Conservation (phyloP, 768 basidiomycete genomes). For the Termitomyces sp. region DNA sequence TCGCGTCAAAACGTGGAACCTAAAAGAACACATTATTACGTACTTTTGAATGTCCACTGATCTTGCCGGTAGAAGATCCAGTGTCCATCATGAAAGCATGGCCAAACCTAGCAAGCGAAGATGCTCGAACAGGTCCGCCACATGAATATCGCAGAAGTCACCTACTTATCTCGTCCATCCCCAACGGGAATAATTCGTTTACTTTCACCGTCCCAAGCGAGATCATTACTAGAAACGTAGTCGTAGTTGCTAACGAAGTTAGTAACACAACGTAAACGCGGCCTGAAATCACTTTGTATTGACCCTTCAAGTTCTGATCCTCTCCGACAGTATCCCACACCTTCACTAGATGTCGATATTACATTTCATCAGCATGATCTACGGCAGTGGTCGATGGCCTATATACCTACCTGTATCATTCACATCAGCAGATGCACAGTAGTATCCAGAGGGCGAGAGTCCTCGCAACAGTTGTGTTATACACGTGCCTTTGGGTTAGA, state of each 20-base stretch:
- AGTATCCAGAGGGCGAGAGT: slow-evolving; percentile 90
- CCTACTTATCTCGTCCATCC: slow-evolving; percentile 84
- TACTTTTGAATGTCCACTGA: slow-evolving; percentile 87
- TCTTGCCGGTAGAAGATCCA: slow-evolving; percentile 83
- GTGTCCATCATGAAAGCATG: slow-evolving; percentile 81
- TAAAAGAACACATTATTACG: not conserved
- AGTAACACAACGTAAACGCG: slow-evolving; percentile 47
- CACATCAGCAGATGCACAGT: slow-evolving; percentile 88
- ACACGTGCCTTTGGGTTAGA: slow-evolving; percentile 53
- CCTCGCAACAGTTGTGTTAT: slow-evolving; percentile 83
- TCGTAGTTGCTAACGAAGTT: not conserved
- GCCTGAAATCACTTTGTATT: slow-evolving; percentile 72
- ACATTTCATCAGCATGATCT: not conserved
- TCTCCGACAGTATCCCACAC: slow-evolving; percentile 93
- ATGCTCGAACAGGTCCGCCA: not conserved
- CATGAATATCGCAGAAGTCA: not conserved
- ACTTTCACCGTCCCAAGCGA: slow-evolving; percentile 95
- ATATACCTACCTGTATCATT: slow-evolving; percentile 64
- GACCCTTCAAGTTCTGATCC: slow-evolving; percentile 77
- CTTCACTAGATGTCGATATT: slow-evolving; percentile 45
- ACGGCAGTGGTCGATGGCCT: not conserved
- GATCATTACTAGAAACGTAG: slow-evolving; percentile 63
- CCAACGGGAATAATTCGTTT: slow-evolving; percentile 95
- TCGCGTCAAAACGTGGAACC: not conserved
- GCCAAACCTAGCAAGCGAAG: slow-evolving; percentile 57